Evolutionary conservation across 306 rosid genomes (phyloP), one percentile per base, ranked within the genome.

Genomic region (Astragalus membranaceus): DNA sequence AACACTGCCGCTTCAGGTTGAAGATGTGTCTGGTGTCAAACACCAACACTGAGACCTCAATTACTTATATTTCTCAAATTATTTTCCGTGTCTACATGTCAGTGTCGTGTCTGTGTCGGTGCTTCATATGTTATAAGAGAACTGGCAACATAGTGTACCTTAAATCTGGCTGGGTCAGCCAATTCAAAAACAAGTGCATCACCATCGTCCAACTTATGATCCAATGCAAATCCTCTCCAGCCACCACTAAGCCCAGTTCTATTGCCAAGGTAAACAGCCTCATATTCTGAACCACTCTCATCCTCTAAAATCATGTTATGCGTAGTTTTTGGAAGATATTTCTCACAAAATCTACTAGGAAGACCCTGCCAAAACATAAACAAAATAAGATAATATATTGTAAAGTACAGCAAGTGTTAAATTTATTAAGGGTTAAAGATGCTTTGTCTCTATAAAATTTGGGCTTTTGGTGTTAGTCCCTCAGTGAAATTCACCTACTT

Each of bases 181-280:
- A 87, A 67, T 76, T 90, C 88, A 63, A 90, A 90, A 69, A 90
- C 85, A 64, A 85, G 84, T 13, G 96, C 96, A 75, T 90, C 96
- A 12, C 92, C 96, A 51, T 90, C 94, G 37, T 88, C 94, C 73
- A 90, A 76, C 83, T 84, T 85, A 67, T 87, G 93, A 4, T 90
- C 88, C 88, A 90, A 66, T 29, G 93, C 96, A 76, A 90, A 90
- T 63, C 73, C 95, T 79, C 89, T 84, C 96, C 96, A 90, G 23
- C 95, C 95, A 10, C 96, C 96, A 59, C 95, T 90, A 23, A 90
- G 75, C 51, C 94, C 94, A 53, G 53, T 3, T 84, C 92, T 84
- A 13, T 14, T 70, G 35, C 86, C 94, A 71, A 90, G 58, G 81
- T 70, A 90, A 32, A 66, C 61, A 63, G 88, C 78, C 5, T 86